phyloP scores from a whole-genome alignment of 768 basidiomycete species.

The Pilatotrama ljubarskyi region DNA sequence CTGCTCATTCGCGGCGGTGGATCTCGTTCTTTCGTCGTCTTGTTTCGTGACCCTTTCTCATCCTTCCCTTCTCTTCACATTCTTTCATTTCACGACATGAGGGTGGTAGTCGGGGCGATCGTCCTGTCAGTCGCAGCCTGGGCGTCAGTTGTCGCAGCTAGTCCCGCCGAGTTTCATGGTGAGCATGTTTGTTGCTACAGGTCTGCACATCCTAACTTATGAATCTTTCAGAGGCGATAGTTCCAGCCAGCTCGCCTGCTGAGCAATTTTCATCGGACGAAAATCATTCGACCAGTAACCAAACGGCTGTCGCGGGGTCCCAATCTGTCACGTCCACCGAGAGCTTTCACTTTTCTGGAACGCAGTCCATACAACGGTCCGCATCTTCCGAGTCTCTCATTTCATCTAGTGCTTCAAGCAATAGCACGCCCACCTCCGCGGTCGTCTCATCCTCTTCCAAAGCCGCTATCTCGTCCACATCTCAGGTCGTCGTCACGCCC shows the following conservation, averaged over 20 bases:
- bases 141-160: neutral
- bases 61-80: neutral
- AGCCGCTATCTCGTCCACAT: too few relatives aligned
- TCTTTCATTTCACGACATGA: constrained; percentile 5
- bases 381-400: too few relatives aligned
- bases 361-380: too few relatives aligned
- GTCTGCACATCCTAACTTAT: neutral
- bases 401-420: too few relatives aligned
- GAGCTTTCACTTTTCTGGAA: too few relatives aligned
- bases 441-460: too few relatives aligned
- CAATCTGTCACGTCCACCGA: too few relatives aligned
- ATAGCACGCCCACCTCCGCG: too few relatives aligned
- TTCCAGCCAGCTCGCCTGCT: neutral
- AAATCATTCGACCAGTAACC: too few relatives aligned
- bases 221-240: neutral
- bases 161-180: constrained; percentile 6
- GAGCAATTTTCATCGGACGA: neutral
- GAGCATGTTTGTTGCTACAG: neutral
- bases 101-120: neutral
- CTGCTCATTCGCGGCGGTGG: constrained; percentile 4
- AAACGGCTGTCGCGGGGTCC: too few relatives aligned
- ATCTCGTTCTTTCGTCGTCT: constrained; percentile 16
- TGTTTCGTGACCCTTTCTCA: neutral
- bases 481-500: too few relatives aligned
- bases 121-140: neutral